A percentile compares a stretch with the other conserved stretches of the same genome.
These are phyloP conservation scores for Atkinsonella texensis DNA, from an alignment of 2,329 filamentous ascomycete species.

Conservation along the genomic window DNA sequence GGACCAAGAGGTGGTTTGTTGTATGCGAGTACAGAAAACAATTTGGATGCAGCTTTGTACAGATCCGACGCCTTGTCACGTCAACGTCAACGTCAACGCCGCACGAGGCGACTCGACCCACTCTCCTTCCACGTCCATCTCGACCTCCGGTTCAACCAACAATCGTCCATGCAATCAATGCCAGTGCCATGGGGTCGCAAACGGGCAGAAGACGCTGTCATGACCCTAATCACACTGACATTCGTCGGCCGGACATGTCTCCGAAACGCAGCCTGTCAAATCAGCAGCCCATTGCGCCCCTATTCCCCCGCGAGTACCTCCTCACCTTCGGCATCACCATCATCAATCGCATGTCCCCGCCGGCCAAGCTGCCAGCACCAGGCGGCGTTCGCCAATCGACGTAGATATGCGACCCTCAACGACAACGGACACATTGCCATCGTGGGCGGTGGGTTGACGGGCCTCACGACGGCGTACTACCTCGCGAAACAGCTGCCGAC, in stretches of 20 bases:
- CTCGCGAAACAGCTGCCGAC: slow-evolving; percentile 53
- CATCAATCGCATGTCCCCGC: background rate
- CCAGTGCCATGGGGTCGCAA: background rate
- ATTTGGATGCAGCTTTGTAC: background rate
- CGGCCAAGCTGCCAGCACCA: slow-evolving; percentile 5
- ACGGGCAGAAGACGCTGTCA: slow-evolving; percentile 15
- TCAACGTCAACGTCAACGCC: background rate
- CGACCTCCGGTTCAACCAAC: background rate
- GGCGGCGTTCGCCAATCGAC: slow-evolving; percentile 4
- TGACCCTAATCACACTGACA: slow-evolving; percentile 15
- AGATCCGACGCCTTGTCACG: background rate
- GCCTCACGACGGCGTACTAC: slow-evolving; percentile 67
- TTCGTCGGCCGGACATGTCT: slow-evolving; percentile 7
- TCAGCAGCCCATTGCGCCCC: background rate
- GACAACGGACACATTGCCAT: slow-evolving; percentile 43
- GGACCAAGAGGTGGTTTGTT: too few relatives aligned
- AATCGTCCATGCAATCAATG: background rate
- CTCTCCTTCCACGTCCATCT: background rate
- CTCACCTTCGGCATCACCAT: background rate
- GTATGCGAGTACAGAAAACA: too few relatives aligned
- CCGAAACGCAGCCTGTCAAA: background rate
- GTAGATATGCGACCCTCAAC: slow-evolving; percentile 9
- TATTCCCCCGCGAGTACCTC: background rate
- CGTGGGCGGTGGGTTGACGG: slow-evolving; percentile 73
- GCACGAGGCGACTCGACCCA: background rate